Evolutionary conservation across 2,329 filamentous ascomycete genomes (phyloP).

Genomic region (Emmonsia crescens): DNA sequence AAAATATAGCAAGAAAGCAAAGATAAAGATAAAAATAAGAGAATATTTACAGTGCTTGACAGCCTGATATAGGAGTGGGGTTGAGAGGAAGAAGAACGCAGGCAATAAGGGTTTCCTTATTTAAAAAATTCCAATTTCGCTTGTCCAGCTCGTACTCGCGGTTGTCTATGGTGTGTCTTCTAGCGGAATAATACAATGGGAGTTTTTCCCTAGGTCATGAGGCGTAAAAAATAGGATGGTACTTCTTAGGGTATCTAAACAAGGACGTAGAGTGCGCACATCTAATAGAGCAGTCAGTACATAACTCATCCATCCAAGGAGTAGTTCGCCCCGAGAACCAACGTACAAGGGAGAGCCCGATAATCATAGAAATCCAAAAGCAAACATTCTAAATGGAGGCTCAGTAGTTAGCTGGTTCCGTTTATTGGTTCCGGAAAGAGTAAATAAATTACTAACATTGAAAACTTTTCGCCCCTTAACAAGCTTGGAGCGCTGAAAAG

Average conservation of each 20-base stretch:
- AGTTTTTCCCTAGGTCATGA: not conserved
- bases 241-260: conserved; percentile 26
- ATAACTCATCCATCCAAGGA: not conserved
- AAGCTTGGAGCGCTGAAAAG: conserved; percentile 70
- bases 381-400: conserved; percentile 51
- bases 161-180: not conserved
- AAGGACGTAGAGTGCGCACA: conserved; percentile 51
- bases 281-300: conserved; percentile 27
- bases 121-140: not conserved
- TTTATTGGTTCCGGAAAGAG: not conserved
- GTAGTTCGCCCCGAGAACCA: not conserved
- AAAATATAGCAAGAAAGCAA: not conserved
- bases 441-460: conserved; percentile 42
- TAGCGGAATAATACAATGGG: not conserved
- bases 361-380: conserved; percentile 87
- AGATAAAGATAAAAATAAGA: not conserved
- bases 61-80: not conserved
- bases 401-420: conserved; percentile 1
- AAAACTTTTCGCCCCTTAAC: conserved; percentile 64
- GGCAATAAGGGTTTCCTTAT: not conserved
- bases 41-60: not conserved
- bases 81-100: not conserved
- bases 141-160: not conserved
- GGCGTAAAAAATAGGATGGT: not conserved
- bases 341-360: conserved; percentile 69